phyloP scores from a whole-genome alignment of 2,329 filamentous ascomycete genomes.

The Colletotrichum plurivorum region DNA sequence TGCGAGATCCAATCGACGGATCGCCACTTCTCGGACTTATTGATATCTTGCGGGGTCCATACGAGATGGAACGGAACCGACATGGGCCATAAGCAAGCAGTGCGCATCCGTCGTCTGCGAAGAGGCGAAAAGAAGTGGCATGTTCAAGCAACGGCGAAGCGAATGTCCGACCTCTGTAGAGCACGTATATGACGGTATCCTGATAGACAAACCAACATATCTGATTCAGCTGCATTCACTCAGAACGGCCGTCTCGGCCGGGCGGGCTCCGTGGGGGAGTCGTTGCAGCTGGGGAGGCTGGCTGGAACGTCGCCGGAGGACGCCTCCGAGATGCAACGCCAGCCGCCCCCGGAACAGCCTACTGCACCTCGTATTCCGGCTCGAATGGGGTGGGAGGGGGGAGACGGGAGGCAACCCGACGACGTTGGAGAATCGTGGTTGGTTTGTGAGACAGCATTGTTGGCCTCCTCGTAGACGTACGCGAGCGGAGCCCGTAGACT shows the following conservation, averaged over 20 bases:
- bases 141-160: background rate
- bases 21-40: background rate
- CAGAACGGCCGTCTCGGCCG: slow-evolving; percentile 11
- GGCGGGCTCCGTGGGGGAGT: slow-evolving; percentile 6
- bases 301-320: slow-evolving; percentile 14
- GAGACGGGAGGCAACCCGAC: too few species aligned
- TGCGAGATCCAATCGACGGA: background rate
- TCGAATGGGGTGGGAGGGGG: background rate
- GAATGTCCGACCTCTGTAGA: background rate
- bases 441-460: slow-evolving; percentile 23
- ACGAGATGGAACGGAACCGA: background rate
- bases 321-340: slow-evolving; percentile 30
- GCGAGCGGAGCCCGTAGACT: slow-evolving; percentile 5
- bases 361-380: slow-evolving; percentile 36
- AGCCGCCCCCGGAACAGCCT: slow-evolving; percentile 21
- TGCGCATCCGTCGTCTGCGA: background rate
- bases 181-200: background rate
- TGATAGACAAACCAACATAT: background rate
- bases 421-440: slow-evolving; percentile 3
- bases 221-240: background rate
- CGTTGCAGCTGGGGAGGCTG: slow-evolving; percentile 2
- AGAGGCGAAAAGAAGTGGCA: background rate
- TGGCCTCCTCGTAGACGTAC: slow-evolving; percentile 5
- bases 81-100: background rate
- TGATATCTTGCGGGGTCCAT: background rate